Conservation (phyloP, 305 asterid genomes). For the Salvia sclarea region DNA sequence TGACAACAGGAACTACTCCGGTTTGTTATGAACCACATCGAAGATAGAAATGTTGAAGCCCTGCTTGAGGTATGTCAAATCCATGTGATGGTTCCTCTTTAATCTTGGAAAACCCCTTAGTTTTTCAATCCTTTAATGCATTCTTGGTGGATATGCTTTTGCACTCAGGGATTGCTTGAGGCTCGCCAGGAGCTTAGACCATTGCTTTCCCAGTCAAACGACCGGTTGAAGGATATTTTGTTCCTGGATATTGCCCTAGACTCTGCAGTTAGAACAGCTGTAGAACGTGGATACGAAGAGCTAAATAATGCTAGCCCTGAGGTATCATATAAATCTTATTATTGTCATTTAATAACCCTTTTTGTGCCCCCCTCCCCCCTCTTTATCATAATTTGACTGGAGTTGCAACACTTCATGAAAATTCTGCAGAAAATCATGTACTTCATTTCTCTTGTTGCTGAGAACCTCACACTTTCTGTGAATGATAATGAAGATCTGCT, state of each 20-base stretch:
- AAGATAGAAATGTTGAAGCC: slow-evolving; percentile 87
- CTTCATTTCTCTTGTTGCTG: slow-evolving; percentile 88
- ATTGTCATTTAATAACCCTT: slow-evolving; percentile 16
- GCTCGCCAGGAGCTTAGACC: slow-evolving; percentile 98
- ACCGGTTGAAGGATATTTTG: slow-evolving; percentile 92
- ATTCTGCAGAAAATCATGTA: slow-evolving; percentile 83
- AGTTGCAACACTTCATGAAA: slow-evolving; percentile 31
- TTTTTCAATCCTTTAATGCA: slow-evolving; percentile 17
- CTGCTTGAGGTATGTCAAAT: slow-evolving; percentile 79
- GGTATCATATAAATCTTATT: slow-evolving; percentile 45
- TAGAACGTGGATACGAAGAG: slow-evolving; percentile 96
- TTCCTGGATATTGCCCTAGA: slow-evolving; percentile 97
- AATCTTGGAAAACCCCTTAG: not conserved
- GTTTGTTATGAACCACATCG: slow-evolving; percentile 74
- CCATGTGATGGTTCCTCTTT: slow-evolving; percentile 27
- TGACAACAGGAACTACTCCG: slow-evolving; percentile 78
- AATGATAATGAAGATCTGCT: slow-evolving; percentile 85
- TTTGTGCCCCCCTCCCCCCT: slow-evolving; percentile 16
- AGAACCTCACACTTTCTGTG: slow-evolving; percentile 88
- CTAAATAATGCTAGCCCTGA: slow-evolving; percentile 77
- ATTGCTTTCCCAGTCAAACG: slow-evolving; percentile 63
- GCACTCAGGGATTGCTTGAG: slow-evolving; percentile 83
- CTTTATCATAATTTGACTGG: slow-evolving; percentile 8
- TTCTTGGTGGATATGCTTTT: slow-evolving; percentile 29
- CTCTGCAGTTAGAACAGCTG: slow-evolving; percentile 95